Evolutionary conservation across 768 basidiomycete genomes (phyloP), one percentile per base, ranked within the genome.

Genomic region (Pilatotrama ljubarskyi): DNA sequence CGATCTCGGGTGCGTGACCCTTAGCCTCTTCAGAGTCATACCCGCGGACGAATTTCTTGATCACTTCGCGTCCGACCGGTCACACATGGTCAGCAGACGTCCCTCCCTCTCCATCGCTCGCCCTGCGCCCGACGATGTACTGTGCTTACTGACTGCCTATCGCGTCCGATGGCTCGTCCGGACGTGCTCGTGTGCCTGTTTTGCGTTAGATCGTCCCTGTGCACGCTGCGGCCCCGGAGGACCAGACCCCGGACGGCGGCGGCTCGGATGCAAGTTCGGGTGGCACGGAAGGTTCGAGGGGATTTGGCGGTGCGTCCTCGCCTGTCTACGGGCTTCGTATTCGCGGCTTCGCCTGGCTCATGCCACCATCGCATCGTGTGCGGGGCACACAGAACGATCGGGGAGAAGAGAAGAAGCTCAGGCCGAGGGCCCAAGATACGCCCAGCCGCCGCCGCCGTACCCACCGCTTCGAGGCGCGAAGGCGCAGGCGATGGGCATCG

Each of bases 21-120:
- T 20, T 49, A 90, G 88, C 69, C 64, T 77, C 46, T 89, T 90
- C 71, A 80, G 88, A 68, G 78, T 88, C 32, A 73, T 91, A 58
- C 77, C 82, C 58, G 83, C 79, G 17, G 59, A 70, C 32, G 70
- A 71, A 13, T 88, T 78, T 67, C 70, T 89, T 42, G 73, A 82
- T 62, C 67, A 82, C 65, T 90, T 91, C 74, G 85, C 87, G 10
- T 90, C 88, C 18, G 87, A 91, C 70, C 77, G 88, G 67, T 86
- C 87, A 54, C 88, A 90, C 71, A 90, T 91, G 88, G 86, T 86
- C 63, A 68, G 77, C 64, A 47, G 41, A 47, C 51, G 37, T 60
- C 55, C 41, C 43, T 58, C 38, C 52, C 49, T 54, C 49, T 54
- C 43, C 58, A 54, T 32, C 53, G 13, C 41, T 18, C 40, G 32